Conservation (phyloP, 148 eudicot genomes). For the Fallopia convolvulus region DNA sequence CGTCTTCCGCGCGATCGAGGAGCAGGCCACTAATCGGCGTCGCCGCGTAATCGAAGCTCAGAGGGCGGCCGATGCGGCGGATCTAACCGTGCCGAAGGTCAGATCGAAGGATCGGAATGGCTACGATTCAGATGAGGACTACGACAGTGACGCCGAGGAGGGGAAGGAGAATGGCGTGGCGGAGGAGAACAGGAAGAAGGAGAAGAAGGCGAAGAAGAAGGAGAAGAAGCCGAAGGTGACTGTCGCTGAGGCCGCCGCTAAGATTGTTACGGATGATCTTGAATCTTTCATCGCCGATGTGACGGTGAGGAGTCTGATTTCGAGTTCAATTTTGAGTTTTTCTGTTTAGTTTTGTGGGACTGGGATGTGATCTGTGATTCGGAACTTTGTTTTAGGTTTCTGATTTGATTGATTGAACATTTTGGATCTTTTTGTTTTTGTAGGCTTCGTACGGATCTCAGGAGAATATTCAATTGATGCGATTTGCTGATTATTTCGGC, state of each 20-base stretch:
- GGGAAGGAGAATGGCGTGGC: slow-evolving; percentile 25
- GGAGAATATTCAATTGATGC: slow-evolving; percentile 68
- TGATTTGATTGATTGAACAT: slow-evolving; percentile 10
- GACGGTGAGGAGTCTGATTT: slow-evolving; percentile 29
- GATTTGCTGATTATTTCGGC: slow-evolving; percentile 80
- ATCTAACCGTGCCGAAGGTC: slow-evolving; percentile 8
- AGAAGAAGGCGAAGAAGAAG: slow-evolving; percentile 42
- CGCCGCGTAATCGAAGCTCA: slow-evolving; percentile 42
- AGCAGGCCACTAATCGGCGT: slow-evolving; percentile 57
- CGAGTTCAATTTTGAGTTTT: not conserved
- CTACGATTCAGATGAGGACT: slow-evolving; percentile 34
- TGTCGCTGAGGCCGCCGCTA: slow-evolving; percentile 56
- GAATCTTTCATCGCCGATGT: slow-evolving; percentile 45
- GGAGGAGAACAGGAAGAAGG: slow-evolving; percentile 30
- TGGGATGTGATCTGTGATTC: not conserved
- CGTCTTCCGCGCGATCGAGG: slow-evolving; percentile 50
- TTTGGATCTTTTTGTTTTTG: slow-evolving; percentile 5
- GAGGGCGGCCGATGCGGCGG: slow-evolving; percentile 21
- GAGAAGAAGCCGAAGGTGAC: slow-evolving; percentile 65
- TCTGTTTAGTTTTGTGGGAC: not conserved
- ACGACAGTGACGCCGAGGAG: slow-evolving; percentile 28
- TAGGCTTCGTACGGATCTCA: slow-evolving; percentile 53
- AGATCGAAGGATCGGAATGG: slow-evolving; percentile 36
- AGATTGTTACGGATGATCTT: slow-evolving; percentile 49
- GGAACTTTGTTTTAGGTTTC: not conserved